Evolutionary conservation across 169 alveolate genomes (phyloP).

Genomic region (Eimeria falciformis): DNA sequence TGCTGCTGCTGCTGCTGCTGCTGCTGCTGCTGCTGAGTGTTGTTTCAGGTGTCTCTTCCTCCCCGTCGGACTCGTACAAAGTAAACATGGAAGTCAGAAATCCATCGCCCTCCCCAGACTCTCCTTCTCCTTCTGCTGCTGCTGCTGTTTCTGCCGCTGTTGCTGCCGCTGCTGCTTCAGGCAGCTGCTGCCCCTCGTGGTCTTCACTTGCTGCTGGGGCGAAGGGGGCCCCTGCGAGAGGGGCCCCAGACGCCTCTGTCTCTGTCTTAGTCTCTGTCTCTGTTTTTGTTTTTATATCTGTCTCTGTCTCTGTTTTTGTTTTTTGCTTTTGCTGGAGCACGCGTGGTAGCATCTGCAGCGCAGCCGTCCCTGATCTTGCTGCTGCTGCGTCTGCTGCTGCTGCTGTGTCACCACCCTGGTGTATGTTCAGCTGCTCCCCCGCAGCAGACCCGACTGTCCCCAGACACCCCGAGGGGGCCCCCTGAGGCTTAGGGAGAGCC

Average conservation of each 20-base stretch:
- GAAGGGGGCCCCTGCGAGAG: background rate
- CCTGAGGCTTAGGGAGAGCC: constrained; percentile 31
- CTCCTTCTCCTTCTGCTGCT: background rate
- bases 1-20: constrained; percentile 3
- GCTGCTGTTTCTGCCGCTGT: background rate
- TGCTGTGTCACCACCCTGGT: background rate
- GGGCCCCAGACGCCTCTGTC: too few species aligned
- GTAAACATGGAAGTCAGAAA: constrained; percentile 42
- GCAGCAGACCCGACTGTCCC: background rate
- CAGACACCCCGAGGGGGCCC: constrained; percentile 1
- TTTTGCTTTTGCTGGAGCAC: constrained; percentile 38
- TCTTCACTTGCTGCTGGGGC: constrained; percentile 6
- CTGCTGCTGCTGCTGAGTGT: background rate
- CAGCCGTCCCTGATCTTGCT: background rate
- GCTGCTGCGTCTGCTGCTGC: constrained; percentile 14
- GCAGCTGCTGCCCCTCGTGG: background rate
- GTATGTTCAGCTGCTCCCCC: background rate
- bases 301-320: background rate
- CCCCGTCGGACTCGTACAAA: constrained; percentile 4
- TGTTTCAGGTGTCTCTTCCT: constrained; percentile 5
- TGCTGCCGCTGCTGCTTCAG: background rate
- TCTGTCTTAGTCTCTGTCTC: too few species aligned
- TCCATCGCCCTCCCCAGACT: too few species aligned
- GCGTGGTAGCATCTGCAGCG: constrained; percentile 35
- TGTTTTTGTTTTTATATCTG: too few species aligned